phyloP scores from a whole-genome alignment of 768 basidiomycete species.

The Tricholoma flavovirens region DNA sequence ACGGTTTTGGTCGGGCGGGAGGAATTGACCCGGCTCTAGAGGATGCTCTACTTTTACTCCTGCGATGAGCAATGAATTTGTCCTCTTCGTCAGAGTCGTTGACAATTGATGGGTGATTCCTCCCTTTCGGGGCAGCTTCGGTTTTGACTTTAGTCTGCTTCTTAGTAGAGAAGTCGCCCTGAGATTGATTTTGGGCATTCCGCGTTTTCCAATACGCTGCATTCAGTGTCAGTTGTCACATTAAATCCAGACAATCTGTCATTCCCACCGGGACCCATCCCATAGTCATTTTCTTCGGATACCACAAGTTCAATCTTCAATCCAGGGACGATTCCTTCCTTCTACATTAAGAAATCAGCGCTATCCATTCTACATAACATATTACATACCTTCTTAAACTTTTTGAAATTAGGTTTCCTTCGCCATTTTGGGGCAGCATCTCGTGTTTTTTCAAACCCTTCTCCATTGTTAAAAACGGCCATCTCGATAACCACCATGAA shows the following conservation, averaged over 20 bases:
- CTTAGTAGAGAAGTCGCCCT: neutral
- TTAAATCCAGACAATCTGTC: neutral
- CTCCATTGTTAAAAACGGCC: conserved; percentile 42
- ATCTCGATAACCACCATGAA: conserved; percentile 76
- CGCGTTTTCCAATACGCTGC: conserved; percentile 55
- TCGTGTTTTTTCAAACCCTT: conserved; percentile 13
- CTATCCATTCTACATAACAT: neutral
- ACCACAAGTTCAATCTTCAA: conserved; percentile 46
- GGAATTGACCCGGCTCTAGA: conserved; percentile 20
- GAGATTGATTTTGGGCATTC: conserved; percentile 15
- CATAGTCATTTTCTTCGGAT: conserved; percentile 48
- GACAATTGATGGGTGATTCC: conserved; percentile 23
- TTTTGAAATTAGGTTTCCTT: conserved; percentile 65
- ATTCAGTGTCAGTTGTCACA: conserved; percentile 1
- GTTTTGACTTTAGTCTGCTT: neutral
- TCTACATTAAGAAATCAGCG: conserved; percentile 18
- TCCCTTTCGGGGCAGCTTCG: conserved; percentile 13
- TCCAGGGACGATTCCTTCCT: conserved; percentile 19
- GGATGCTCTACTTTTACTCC: conserved; percentile 21
- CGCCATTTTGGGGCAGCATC: conserved; percentile 34
- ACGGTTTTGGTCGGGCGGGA: conserved; percentile 24
- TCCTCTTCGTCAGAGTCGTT: conserved; percentile 38
- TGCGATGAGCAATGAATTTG: conserved; percentile 9
- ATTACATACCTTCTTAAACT: conserved; percentile 61
- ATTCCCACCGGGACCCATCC: conserved; percentile 44